Conservation (phyloP, 2,329 filamentous ascomycete genomes). For the Aspergillus carbonarius region DNA sequence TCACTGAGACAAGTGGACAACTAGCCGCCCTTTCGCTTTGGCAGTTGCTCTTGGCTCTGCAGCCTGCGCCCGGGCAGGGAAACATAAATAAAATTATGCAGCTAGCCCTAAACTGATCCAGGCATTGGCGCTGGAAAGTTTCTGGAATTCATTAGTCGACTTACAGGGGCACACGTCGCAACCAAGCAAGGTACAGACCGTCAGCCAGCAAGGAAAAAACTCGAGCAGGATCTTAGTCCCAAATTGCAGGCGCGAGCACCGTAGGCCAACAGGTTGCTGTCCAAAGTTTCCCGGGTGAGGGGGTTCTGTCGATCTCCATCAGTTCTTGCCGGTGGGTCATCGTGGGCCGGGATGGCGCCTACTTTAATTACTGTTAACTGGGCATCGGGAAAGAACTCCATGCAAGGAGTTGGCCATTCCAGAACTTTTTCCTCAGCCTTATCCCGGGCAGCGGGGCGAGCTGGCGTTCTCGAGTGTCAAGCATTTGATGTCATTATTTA, state of each 20-base stretch:
- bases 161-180: not conserved
- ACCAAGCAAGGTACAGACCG: not conserved
- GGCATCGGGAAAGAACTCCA: slow-evolving; percentile 1
- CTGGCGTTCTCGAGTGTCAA: not conserved
- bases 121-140: not conserved
- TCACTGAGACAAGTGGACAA: not conserved
- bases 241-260: not conserved
- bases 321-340: slow-evolving; percentile 17
- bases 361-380: slow-evolving; percentile 24
- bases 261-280: not conserved
- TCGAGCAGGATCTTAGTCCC: not conserved
- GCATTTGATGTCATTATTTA: not conserved
- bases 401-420: slow-evolving; percentile 16
- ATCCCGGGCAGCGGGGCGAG: not conserved
- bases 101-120: not conserved
- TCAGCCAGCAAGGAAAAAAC: not conserved
- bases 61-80: not conserved
- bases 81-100: not conserved
- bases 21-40: not conserved
- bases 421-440: not conserved
- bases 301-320: slow-evolving; percentile 15
- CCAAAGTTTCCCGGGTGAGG: slow-evolving; percentile 8
- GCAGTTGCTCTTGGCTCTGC: not conserved
- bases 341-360: slow-evolving; percentile 21
- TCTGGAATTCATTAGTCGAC: not conserved